Evolutionary conservation across 805 yeast genomes (phyloP), one percentile per base, ranked within the genome.

Genomic region (Monosporozyma yasuniensis): DNA sequence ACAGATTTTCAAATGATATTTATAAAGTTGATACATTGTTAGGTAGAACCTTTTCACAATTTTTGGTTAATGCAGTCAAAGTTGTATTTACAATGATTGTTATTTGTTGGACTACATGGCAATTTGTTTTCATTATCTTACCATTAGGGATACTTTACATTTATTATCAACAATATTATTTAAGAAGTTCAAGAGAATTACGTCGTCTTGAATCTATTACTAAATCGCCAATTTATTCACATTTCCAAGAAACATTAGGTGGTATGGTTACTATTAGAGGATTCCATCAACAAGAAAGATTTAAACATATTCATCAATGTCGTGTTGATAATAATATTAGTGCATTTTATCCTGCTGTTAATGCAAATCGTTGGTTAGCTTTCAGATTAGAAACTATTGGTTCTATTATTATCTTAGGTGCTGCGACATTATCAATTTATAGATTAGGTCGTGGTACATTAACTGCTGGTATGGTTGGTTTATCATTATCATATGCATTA

Each of bases 301-400:
- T 86, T 62, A 70, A 69, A 42, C 79, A 72, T 57, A 73, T 84
- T 65, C 85, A 84, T 63, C 78, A 79, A 61, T 70, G 77, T 39
- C 79, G 86, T 63, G 77, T 90, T 59, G 98, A 93, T 63, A 78
- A 78, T 60, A 91, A 93, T 65, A 80, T 91, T 84, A 77, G 85
- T 59, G 98, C 98, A 0, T 88, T 79, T 61, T 95, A 88, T 73
- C 96, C 97, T 27, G 78, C 96, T 10, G 81, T 89, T 50, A 84
- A 87, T 64, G 90, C 96, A 11, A 93, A 95, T 67, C 81, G 99
- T 71, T 93, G 99, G 99, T 77, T 93, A 53, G 96, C 98, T 9
- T 96, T 88, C 10, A 78, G 99, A 62, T 75, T 93, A 52, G 98
- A 95, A 68, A 82, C 87, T 55, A 73, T 93, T 56, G 98, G 99